Evolutionary conservation across 2,329 filamentous ascomycete genomes (phyloP), one percentile per base, ranked within the genome.

Genomic region (Sporothrix curviconia): DNA sequence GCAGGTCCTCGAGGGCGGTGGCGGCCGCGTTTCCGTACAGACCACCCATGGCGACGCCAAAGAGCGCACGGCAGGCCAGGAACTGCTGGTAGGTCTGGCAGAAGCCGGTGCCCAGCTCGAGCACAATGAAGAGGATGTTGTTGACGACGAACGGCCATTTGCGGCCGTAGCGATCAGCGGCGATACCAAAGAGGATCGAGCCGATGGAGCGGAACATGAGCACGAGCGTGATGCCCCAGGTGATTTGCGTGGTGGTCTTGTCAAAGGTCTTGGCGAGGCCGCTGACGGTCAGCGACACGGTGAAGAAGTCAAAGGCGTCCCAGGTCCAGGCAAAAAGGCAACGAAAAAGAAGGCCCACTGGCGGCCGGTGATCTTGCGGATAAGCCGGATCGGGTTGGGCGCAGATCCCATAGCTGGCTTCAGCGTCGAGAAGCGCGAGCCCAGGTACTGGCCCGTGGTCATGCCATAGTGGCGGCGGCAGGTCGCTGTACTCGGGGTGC

Each of bases 81-180:
- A 92, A 92, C 65, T 89, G 81, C 56, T 79, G 69, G 68, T 90
- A 94, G 0, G 85, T 91, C 0, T 69, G 65, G 67, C 83, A 81
- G 72, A 90, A 94, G 64, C 90, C 90, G 17, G 90, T 94, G 24
- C 84, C 88, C 15, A 65, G 61, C 68, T 87, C 83, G 22, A 87
- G 71, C 12, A 80, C 66, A 28, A 82, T 82, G 30, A 70, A 63
- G 4, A 77, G 72, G 59, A 91, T 75, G 83, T 92, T 88, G 75
- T 92, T 92, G 65, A 83, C 64, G 8, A 92, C 85, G 85, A 92
- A 89, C 44, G 89, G 88, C 85, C 87, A 90, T 72, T 92, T 92
- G 56, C 89, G 82, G 7, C 90, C 90, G 68, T 83, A 94, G 63
- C 84, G 84, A 71, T 95, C 90, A 62, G 87, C 86, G 1, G 86